phyloP scores from a whole-genome alignment of 1,139 yeast genomes.

The Yamadazyma taylorii region DNA sequence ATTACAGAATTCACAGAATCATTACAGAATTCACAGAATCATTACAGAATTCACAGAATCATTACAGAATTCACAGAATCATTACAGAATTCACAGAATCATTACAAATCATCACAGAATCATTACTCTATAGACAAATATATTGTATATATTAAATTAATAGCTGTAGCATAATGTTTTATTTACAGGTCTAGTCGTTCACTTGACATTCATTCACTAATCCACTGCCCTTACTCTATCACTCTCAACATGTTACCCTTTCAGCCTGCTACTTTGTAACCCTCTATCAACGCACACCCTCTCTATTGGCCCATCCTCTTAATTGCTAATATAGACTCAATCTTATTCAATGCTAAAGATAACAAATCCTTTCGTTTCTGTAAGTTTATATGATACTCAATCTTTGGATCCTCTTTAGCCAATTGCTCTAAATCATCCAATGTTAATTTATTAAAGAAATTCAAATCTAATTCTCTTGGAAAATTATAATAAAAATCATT shows the following conservation, averaged over 20 bases:
- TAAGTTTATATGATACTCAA: conserved; percentile 84
- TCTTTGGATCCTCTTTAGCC: conserved; percentile 94
- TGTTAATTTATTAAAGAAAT: conserved; percentile 62
- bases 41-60: too few species aligned
- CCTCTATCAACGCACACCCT: too few species aligned
- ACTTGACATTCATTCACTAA: too few species aligned
- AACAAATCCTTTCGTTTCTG: conserved; percentile 90
- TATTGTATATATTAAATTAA: conserved; percentile 3
- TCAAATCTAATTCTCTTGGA: conserved; percentile 86
- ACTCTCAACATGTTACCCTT: too few species aligned
- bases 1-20: too few species aligned
- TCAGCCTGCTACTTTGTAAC: too few species aligned
- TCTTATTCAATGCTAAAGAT: conserved; percentile 79
- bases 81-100: too few species aligned
- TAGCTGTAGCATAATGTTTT: not conserved
- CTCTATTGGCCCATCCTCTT: conserved; percentile 30
- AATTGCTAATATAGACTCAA: conserved; percentile 82
- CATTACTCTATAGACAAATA: conserved; percentile 4
- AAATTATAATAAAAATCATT: conserved; percentile 95
- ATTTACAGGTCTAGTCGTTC: not conserved
- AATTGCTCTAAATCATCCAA: conserved; percentile 80
- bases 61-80: too few species aligned
- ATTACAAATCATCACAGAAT: conserved; percentile 20
- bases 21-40: too few species aligned
- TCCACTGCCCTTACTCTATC: too few species aligned